A percentile compares a stretch with the other conserved stretches of the same genome.
phyloP scores from a whole-genome alignment of 1,284 basidiomycete genomes.

The Somion occarium region DNA sequence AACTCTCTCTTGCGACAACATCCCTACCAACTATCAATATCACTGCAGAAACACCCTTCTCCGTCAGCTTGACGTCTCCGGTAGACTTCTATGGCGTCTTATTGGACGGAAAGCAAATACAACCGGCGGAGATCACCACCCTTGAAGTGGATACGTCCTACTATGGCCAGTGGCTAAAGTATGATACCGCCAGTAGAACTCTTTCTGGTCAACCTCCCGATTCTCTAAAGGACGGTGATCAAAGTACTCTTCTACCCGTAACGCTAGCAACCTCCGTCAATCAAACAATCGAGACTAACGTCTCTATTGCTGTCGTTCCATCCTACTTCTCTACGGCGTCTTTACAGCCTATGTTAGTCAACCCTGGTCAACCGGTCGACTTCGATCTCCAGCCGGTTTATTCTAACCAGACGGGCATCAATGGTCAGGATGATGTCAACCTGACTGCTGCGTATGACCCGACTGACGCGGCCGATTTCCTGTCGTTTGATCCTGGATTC shows the following conservation, averaged over 20 bases:
- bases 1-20: constrained; percentile 45
- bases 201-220: constrained; percentile 61
- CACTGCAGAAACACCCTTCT: constrained; percentile 50
- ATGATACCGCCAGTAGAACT: constrained; percentile 46
- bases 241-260: constrained; percentile 48
- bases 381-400: constrained; percentile 51
- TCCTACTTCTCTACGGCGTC: constrained; percentile 62
- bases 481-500: constrained; percentile 44
- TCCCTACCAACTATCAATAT: constrained; percentile 63
- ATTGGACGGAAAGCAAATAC: constrained; percentile 55
- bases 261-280: constrained; percentile 59
- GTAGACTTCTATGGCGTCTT: constrained; percentile 57
- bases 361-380: constrained; percentile 38
- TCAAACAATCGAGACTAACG: constrained; percentile 58
- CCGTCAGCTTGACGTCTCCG: constrained; percentile 51
- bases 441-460: constrained; percentile 53
- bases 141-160: constrained; percentile 55
- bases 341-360: constrained; percentile 51
- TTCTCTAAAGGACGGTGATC: constrained; percentile 25
- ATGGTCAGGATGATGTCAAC: constrained; percentile 36
- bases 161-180: constrained; percentile 59
- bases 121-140: constrained; percentile 45
- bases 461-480: constrained; percentile 36
- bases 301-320: constrained; percentile 60
- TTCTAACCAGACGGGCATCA: constrained; percentile 38